A percentile compares a stretch with the other conserved stretches of the same genome.
Evolutionary conservation across 345 rosid species (phyloP).

Genomic region (Viola odorata): DNA sequence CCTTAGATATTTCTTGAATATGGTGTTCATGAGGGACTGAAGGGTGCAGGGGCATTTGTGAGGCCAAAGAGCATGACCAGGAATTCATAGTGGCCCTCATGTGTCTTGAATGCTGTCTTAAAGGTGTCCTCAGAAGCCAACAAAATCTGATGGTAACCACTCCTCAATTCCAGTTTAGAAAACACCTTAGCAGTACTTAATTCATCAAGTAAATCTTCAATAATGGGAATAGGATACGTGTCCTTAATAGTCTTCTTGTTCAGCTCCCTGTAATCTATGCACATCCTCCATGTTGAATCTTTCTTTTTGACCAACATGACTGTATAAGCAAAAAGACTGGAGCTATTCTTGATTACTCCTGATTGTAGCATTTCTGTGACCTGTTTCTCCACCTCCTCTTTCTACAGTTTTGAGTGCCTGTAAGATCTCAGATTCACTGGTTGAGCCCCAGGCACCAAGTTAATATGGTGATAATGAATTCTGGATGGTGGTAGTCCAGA

Average conservation of each 20-base stretch:
- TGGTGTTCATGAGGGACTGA: background rate
- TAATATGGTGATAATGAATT: no score
- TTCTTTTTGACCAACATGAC: background rate
- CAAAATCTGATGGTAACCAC: background rate
- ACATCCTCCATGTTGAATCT: background rate
- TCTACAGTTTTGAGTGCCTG: background rate
- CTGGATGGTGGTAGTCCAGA: no score
- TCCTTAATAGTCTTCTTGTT: background rate
- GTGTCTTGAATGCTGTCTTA: background rate
- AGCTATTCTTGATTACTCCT: background rate
- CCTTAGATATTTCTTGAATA: background rate
- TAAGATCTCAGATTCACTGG: background rate
- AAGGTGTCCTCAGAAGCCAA: background rate
- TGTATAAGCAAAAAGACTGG: background rate
- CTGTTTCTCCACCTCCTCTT: background rate
- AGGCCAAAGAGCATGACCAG: background rate
- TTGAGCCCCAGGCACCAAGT: constrained; percentile 4
- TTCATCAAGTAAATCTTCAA: background rate
- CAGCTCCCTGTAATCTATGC: background rate
- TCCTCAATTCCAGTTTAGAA: background rate
- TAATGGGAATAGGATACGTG: background rate
- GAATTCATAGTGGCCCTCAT: background rate
- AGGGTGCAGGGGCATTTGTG: background rate
- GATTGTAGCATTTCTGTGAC: background rate
- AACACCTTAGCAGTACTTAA: background rate